Conservation (phyloP, 1,284 basidiomycete species). For the Leccinum brunneo-olivaceum region DNA sequence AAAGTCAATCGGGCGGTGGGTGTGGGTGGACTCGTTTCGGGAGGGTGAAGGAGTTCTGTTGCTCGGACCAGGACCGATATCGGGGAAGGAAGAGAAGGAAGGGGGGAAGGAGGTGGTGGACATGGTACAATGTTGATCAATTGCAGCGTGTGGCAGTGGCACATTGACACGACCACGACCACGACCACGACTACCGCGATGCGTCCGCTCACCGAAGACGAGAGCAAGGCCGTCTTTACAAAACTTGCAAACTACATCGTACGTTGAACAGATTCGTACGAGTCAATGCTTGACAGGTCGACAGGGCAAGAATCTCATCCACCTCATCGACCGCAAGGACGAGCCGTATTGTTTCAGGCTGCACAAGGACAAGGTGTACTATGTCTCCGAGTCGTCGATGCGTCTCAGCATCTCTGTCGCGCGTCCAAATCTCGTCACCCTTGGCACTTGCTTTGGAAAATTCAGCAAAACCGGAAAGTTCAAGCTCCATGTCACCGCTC, state of each 20-base stretch:
- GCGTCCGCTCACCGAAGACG: slow-evolving; percentile 82
- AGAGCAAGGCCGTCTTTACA: slow-evolving; percentile 81
- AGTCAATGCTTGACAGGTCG: not conserved
- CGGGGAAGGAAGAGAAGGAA: slow-evolving; percentile 62
- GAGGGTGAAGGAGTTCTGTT: slow-evolving; percentile 15
- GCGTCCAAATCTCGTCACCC: slow-evolving; percentile 85
- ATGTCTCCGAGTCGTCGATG: slow-evolving; percentile 91
- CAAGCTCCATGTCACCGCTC: slow-evolving; percentile 90
- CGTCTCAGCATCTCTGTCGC: slow-evolving; percentile 89
- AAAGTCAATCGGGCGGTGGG: slow-evolving; percentile 9
- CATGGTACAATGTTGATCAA: slow-evolving; percentile 28
- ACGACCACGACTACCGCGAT: too few relatives aligned
- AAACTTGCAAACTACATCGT: slow-evolving; percentile 92
- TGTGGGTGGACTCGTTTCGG: slow-evolving; percentile 11
- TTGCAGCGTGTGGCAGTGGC: slow-evolving; percentile 11
- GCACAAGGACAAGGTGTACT: slow-evolving; percentile 88
- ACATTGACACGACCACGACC: not conserved
- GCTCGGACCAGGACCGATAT: slow-evolving; percentile 37
- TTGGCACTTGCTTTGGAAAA: slow-evolving; percentile 97
- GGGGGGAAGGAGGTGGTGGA: slow-evolving; percentile 36
- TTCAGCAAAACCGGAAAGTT: slow-evolving; percentile 98
- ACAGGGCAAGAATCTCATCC: slow-evolving; percentile 85
- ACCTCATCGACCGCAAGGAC: slow-evolving; percentile 81
- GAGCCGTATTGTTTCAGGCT: slow-evolving; percentile 88
- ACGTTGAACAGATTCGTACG: slow-evolving; percentile 24